A percentile compares a stretch with the other conserved stretches of the same genome.
phyloP scores from a whole-genome alignment of 345 rosid genomes.

The Citrus australasica region DNA sequence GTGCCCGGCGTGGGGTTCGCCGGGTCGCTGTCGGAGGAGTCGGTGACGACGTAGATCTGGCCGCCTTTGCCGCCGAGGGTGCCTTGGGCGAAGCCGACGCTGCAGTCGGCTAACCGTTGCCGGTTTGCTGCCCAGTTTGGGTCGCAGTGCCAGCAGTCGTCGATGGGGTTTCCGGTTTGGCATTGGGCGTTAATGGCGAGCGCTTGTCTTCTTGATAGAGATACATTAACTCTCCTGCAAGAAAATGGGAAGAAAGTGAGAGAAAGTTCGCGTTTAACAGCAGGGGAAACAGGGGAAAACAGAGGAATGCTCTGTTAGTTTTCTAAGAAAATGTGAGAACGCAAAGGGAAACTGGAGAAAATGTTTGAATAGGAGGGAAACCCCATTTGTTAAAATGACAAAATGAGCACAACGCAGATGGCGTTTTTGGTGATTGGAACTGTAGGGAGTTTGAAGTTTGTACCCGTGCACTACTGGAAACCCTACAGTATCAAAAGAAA shows the following conservation, averaged over 20 bases:
- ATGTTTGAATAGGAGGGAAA: neutral
- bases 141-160: constrained; percentile 87
- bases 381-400: neutral
- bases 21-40: constrained; percentile 77
- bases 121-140: constrained; percentile 68
- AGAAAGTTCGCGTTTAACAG: constrained; percentile 3
- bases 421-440: neutral
- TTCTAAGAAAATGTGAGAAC: neutral
- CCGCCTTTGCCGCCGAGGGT: constrained; percentile 84
- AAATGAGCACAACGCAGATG: constrained; percentile 4
- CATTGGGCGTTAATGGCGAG: constrained; percentile 38
- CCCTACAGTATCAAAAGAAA: neutral
- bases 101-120: constrained; percentile 71
- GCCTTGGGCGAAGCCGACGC: constrained; percentile 71
- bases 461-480: neutral
- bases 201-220: constrained; percentile 37
- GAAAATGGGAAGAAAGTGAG: neutral
- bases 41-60: constrained; percentile 76
- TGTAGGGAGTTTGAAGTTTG: neutral
- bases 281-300: constrained; percentile 8
- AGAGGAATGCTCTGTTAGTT: constrained; percentile 31
- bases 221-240: constrained; percentile 42
- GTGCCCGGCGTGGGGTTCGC: constrained; percentile 88
- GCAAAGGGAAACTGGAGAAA: neutral
- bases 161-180: constrained; percentile 73